These are phyloP conservation scores for Ustilago xerochloae DNA, from an alignment of 1,284 basidiomycete species.

Conservation along the genomic window DNA sequence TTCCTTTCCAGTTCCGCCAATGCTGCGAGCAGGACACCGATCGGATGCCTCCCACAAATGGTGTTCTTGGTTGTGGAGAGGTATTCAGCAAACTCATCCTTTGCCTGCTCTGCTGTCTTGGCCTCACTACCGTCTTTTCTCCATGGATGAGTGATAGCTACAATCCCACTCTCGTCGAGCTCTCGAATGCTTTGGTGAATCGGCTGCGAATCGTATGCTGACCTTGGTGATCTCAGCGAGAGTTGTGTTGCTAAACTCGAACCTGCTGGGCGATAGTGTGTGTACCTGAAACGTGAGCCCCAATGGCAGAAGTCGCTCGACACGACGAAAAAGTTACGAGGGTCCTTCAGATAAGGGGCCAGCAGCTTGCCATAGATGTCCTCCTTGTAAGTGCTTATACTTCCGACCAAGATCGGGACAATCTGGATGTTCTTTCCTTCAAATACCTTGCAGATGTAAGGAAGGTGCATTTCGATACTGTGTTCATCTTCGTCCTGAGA, in stretches of 20 bases:
- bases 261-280: conserved; percentile 82
- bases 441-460: conserved; percentile 89
- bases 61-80: conserved; percentile 88
- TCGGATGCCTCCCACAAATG: conserved; percentile 94
- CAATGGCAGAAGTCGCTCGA: conserved; percentile 99
- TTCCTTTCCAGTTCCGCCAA: conserved; percentile 75
- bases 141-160: conserved; percentile 74
- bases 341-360: conserved; percentile 80
- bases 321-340: conserved; percentile 86
- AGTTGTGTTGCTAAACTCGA: conserved; percentile 65
- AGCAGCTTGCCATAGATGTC: conserved; percentile 77
- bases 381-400: conserved; percentile 77
- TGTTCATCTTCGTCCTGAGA: conserved; percentile 91
- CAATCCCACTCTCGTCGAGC: conserved; percentile 83
- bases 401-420: conserved; percentile 91
- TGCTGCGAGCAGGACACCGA: conserved; percentile 87
- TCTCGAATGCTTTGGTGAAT: conserved; percentile 75
- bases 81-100: conserved; percentile 73
- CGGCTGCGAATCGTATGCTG: conserved; percentile 18
- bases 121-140: conserved; percentile 50
- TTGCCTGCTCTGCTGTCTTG: conserved; percentile 49
- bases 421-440: conserved; percentile 82
- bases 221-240: conserved; percentile 5
- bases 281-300: conserved; percentile 83
- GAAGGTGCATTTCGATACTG: conserved; percentile 96